Conservation (phyloP, 2,329 filamentous ascomycete species). For the Microsporum canis region DNA sequence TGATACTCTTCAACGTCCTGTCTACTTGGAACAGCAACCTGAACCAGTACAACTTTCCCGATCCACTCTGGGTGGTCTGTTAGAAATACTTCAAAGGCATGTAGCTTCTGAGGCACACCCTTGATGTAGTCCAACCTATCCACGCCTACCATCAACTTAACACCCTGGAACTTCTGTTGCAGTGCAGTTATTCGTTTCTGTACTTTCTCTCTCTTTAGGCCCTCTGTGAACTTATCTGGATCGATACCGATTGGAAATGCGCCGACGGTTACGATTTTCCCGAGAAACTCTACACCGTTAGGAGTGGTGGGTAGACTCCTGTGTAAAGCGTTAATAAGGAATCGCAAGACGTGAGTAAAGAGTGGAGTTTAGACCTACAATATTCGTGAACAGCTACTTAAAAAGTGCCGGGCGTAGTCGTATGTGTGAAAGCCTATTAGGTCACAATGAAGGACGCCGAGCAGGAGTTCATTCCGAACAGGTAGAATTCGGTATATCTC, state of each 20-base stretch:
- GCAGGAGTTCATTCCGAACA: constrained; percentile 76
- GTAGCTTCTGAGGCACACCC: constrained; percentile 92
- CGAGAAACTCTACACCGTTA: constrained; percentile 83
- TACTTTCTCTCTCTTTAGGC: constrained; percentile 71
- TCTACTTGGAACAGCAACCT: constrained; percentile 87
- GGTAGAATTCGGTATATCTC: constrained; percentile 95
- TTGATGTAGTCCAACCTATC: constrained; percentile 98
- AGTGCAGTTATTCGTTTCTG: constrained; percentile 76
- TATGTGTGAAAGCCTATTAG: constrained; percentile 97
- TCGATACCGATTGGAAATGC: constrained; percentile 98
- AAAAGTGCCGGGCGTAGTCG: constrained; percentile 95
- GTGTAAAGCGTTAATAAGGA: constrained; percentile 7
- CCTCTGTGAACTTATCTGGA: constrained; percentile 89
- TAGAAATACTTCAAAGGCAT: constrained; percentile 90
- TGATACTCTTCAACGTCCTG: constrained; percentile 98
- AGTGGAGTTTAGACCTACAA: constrained; percentile 44
- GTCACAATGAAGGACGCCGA: constrained; percentile 84
- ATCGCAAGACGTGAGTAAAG: not conserved
- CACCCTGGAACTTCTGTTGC: constrained; percentile 83
- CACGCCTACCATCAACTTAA: constrained; percentile 93
- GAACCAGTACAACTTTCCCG: constrained; percentile 89
- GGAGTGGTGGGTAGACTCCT: constrained; percentile 59
- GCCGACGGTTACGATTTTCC: constrained; percentile 78
- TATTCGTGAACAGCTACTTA: constrained; percentile 92
- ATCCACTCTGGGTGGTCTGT: constrained; percentile 98